A percentile compares a stretch with the other conserved stretches of the same genome.
phyloP scores from a whole-genome alignment of 257 asterid genomes.

The Primulina tabacum region DNA sequence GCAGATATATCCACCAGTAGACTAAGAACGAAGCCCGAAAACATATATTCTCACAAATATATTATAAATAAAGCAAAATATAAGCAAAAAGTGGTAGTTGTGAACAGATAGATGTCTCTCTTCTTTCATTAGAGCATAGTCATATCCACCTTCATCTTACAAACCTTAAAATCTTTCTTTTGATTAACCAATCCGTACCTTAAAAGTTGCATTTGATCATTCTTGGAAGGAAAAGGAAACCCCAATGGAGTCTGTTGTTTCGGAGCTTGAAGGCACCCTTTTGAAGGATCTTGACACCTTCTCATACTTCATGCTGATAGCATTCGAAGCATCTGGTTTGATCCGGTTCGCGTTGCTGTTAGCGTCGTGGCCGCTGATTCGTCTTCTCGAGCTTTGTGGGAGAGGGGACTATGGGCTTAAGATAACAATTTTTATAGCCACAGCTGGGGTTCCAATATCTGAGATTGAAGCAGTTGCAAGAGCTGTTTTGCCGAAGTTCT shows the following conservation, averaged over 20 bases:
- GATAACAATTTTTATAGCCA: conserved; percentile 61
- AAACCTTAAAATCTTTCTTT: conserved; percentile 20
- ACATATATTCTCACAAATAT: background rate
- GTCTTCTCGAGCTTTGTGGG: conserved; percentile 49
- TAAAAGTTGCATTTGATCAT: background rate
- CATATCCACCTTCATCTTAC: conserved; percentile 65
- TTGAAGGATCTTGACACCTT: conserved; percentile 56
- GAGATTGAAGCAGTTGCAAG: conserved; percentile 74
- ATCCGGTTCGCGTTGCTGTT: conserved; percentile 57
- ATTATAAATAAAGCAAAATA: conserved; percentile 31
- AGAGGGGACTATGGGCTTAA: conserved; percentile 48
- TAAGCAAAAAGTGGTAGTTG: conserved; percentile 38
- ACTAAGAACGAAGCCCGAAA: conserved; percentile 8
- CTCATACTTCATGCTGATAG: conserved; percentile 80
- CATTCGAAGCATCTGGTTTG: conserved; percentile 82
- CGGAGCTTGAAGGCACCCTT: conserved; percentile 75
- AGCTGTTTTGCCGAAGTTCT: conserved; percentile 81
- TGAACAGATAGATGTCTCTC: conserved; percentile 42
- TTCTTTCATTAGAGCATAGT: conserved; percentile 38
- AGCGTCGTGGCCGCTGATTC: conserved; percentile 57
- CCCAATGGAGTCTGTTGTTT: conserved; percentile 49
- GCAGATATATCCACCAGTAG: conserved; percentile 41
- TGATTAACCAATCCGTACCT: conserved; percentile 15
- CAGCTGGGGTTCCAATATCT: conserved; percentile 38
- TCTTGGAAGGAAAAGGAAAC: background rate